Evolutionary conservation across 164 flowering plant species (phyloP).

Genomic region (Hamamelis virginiana): DNA sequence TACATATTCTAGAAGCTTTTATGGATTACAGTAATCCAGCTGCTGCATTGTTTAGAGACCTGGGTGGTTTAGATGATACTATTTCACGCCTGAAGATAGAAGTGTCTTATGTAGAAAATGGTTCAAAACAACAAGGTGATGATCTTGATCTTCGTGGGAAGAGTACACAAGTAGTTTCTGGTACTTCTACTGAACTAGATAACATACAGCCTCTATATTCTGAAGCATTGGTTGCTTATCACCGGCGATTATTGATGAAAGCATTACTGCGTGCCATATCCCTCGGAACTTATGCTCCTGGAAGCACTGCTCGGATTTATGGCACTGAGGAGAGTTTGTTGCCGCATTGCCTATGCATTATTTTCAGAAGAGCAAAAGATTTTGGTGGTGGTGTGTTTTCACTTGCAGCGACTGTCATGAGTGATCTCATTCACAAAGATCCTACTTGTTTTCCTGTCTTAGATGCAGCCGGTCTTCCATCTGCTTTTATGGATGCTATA

Average conservation of each 20-base stretch:
- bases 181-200: constrained; percentile 45
- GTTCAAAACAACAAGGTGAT: constrained; percentile 49
- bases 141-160: constrained; percentile 35
- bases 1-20: constrained; percentile 81
- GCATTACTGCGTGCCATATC: constrained; percentile 87
- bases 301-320: constrained; percentile 58
- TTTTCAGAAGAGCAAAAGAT: constrained; percentile 81
- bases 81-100: constrained; percentile 75
- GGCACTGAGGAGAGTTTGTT: constrained; percentile 81
- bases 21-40: constrained; percentile 96
- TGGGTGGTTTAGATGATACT: constrained; percentile 91
- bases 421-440: constrained; percentile 92
- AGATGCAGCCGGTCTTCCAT: constrained; percentile 79
- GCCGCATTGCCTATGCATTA: constrained; percentile 69
- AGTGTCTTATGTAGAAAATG: constrained; percentile 62
- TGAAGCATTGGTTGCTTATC: constrained; percentile 75
- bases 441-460: constrained; percentile 79
- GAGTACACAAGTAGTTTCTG: constrained; percentile 34
- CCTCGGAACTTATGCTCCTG: constrained; percentile 93
- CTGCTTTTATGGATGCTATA: constrained; percentile 85
- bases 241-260: constrained; percentile 74
- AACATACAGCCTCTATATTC: constrained; percentile 63
- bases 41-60: constrained; percentile 81
- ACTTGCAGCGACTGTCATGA: constrained; percentile 92
- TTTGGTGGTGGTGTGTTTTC: constrained; percentile 97